phyloP scores from a whole-genome alignment of 192 early-diverging fungal genomes.

The Coemansia sp. region DNA sequence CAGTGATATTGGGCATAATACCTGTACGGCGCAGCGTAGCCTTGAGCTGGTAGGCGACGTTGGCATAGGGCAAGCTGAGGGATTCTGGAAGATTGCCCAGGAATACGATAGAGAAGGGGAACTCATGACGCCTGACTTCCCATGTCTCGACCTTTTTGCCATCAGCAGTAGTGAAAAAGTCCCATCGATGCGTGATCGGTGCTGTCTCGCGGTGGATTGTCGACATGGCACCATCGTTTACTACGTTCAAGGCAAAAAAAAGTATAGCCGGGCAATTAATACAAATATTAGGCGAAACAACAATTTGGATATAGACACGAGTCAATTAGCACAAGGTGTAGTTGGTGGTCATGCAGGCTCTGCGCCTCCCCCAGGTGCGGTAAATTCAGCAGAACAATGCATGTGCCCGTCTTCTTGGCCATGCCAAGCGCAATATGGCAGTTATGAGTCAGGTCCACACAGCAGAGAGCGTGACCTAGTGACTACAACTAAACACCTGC shows the following conservation, averaged over 20 bases:
- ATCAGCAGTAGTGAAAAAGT: constrained; percentile 44
- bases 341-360: neutral
- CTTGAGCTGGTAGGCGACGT: constrained; percentile 47
- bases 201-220: constrained; percentile 47
- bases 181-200: constrained; percentile 48
- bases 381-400: neutral
- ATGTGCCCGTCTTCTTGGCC: neutral
- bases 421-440: constrained; percentile 1
- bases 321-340: neutral
- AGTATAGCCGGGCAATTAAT: neutral
- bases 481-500: neutral
- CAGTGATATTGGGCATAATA: constrained; percentile 44
- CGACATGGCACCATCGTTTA: constrained; percentile 42
- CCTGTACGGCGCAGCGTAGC: constrained; percentile 49
- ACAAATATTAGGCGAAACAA: constrained; percentile 11
- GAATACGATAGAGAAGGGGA: constrained; percentile 50
- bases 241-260: constrained; percentile 20
- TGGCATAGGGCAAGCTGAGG: constrained; percentile 50
- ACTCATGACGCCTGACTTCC: constrained; percentile 49
- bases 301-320: neutral
- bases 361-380: neutral
- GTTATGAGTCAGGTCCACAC: neutral
- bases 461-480: neutral
- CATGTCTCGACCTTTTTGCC: constrained; percentile 49
- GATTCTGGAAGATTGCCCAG: constrained; percentile 50